These are phyloP conservation scores for Cordyceps cateniannulata DNA, from an alignment of 2,329 filamentous ascomycete genomes.

Conservation along the genomic window DNA sequence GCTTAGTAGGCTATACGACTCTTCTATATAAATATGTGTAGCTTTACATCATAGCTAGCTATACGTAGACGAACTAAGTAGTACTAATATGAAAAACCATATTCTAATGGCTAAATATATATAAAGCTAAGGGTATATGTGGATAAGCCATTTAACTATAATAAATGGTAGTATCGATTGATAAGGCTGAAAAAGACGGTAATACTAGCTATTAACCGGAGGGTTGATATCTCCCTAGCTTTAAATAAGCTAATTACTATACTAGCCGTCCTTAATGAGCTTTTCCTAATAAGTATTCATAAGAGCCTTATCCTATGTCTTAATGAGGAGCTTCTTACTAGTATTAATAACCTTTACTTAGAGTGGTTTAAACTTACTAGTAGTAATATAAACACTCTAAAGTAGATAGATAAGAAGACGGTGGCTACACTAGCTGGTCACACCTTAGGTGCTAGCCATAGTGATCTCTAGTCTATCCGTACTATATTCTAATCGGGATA, in stretches of 20 bases:
- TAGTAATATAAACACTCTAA: not conserved
- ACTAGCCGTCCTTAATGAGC: not conserved
- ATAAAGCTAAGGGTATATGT: not conserved
- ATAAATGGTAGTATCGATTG: not conserved
- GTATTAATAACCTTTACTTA: not conserved
- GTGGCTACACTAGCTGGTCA: conserved; percentile 1
- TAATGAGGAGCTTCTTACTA: not conserved
- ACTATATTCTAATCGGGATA: not conserved
- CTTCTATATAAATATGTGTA: not conserved
- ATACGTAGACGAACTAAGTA: not conserved
- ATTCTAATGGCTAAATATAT: not conserved
- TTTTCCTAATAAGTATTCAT: not conserved
- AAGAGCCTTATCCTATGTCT: not conserved
- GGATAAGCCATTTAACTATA: not conserved
- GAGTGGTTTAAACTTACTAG: conserved; percentile 1
- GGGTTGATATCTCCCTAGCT: not conserved
- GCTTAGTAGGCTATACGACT: not conserved
- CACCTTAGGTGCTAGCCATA: not conserved
- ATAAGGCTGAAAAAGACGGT: not conserved
- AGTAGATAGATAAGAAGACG: conserved; percentile 10
- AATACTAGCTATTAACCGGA: not conserved
- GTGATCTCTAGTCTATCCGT: not conserved
- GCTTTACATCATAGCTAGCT: not conserved
- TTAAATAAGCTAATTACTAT: not conserved
- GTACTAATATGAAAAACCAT: not conserved